Evolutionary conservation across 306 rosid genomes (phyloP), one percentile per base, ranked within the genome.

Genomic region (Lotus japonicus): DNA sequence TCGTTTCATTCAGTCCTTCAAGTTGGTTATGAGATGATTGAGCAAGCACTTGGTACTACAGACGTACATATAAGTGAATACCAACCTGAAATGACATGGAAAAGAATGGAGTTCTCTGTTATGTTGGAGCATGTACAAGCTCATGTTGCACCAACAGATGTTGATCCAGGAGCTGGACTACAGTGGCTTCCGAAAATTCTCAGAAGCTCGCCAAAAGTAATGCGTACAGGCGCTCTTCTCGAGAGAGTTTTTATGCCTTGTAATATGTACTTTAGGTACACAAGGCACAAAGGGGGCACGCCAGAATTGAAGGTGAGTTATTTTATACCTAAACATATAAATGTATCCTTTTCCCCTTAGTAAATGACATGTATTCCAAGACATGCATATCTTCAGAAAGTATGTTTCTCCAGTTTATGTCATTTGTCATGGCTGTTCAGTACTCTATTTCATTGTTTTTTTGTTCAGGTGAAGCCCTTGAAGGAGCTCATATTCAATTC

Each of bases 211-310:
- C 99, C 99, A 21, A 91, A 95, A 87, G 97, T 91, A 48, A 87
- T 87, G 82, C 99, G 99, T 50, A 95, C 99, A 8, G 99, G 99
- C 81, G 99, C 99, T 83, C 87, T 95, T 74, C 97, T 95, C 56
- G 99, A 95, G 83, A 95, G 99, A 83, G 99, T 95, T 72, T 95
- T 95, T 80, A 91, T 91, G 99, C 99, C 99, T 15, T 95, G 99
- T 79, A 74, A 89, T 66, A 95, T 95, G 99, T 95, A 95, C 71
- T 91, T 95, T 60, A 82, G 92, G 66, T 95, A 87, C 83, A 95
- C 99, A 61, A 85, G 99, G 80, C 86, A 91, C 85, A 88, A 95
- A 84, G 97, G 97, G 57, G 99, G 99, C 76, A 95, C 95, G 73
- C 99, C 97, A 41, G 96, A 89, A 57, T 71, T 91, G 54, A 95